Base-by-base conservation (phyloP, 2,329 filamentous ascomycete genomes). In the Blastomyces emzantsi region DNA sequence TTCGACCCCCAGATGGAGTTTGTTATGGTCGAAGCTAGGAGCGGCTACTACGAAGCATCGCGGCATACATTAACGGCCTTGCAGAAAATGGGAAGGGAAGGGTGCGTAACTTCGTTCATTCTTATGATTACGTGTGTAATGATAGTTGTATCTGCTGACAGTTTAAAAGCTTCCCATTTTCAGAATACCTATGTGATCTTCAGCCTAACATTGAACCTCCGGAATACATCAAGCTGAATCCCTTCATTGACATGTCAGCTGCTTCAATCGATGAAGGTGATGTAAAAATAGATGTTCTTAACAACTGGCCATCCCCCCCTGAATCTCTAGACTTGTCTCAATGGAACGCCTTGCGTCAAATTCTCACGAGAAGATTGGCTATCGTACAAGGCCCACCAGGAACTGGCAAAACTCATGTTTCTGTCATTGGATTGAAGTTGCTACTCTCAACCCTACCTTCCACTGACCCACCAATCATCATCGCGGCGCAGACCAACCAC, bases 401-500 rank as follows among this genome's bases (percentile, higher is more conserved):
- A 5, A 88, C 86, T 1, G 87, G 87, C 4, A 97, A 97, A 72
- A 97, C 92, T 0, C 88, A 88, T 67, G 88, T 92, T 0, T 94
- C 90, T 0, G 85, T 93, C 1, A 78, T 86, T 33, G 88, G 88
- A 0, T 73, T 97, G 11, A 85, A 83, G 57, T 79, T 87, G 1
- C 77, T 92, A 62, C 77, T 90, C 0, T 75, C 80, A 1, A 90
- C 88, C 62, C 81, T 84, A 70, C 72, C 73, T 1, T 69, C 71
- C 1, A 78, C 75, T 0, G 85, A 87, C 64, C 82, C 86, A 9
- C 90, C 90, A 0, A 86, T 97, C 39, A 81, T 96, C 25, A 80
- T 96, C 3, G 84, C 91, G 0, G 91, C 90, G 8, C 91, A 96
- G 69, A 97, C 92, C 0, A 97, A 97, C 64, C 91, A 96, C 74